These are phyloP conservation scores for Candida ascalaphidarum DNA, from an alignment of 805 yeast genomes.

Conservation along the genomic window DNA sequence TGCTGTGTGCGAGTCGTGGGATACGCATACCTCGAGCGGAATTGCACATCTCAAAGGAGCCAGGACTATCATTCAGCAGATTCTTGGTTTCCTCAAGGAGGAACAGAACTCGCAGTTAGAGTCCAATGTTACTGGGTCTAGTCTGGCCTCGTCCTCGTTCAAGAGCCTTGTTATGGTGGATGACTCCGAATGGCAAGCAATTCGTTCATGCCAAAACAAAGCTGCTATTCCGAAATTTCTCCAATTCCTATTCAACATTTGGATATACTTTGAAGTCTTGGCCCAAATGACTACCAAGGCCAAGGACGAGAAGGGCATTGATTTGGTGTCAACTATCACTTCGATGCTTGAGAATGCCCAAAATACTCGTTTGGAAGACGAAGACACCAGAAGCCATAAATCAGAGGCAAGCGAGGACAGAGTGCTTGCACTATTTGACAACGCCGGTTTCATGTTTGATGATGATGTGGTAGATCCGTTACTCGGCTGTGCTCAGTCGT, in stretches of 20 bases:
- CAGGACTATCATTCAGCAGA: slow-evolving; percentile 46
- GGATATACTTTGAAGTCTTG: slow-evolving; percentile 61
- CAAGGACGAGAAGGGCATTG: slow-evolving; percentile 35
- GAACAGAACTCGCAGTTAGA: slow-evolving; percentile 8
- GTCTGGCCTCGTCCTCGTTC: no score
- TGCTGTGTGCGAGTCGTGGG: slow-evolving; percentile 65
- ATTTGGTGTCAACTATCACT: slow-evolving; percentile 33
- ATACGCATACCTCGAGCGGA: slow-evolving; percentile 57
- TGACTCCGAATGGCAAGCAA: slow-evolving; percentile 21
- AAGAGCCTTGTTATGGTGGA: slow-evolving; percentile 21
- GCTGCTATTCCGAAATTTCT: slow-evolving; percentile 31
- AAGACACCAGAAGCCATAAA: slow-evolving; percentile 4
- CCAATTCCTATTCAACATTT: slow-evolving; percentile 51
- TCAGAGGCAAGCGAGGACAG: slow-evolving; percentile 23
- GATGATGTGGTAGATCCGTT: slow-evolving; percentile 50
- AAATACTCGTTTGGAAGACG: slow-evolving; percentile 6
- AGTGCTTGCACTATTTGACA: no score
- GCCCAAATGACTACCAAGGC: slow-evolving; percentile 55
- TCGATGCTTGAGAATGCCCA: slow-evolving; percentile 16
- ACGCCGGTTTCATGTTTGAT: no score
- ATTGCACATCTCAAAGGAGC: slow-evolving; percentile 66
- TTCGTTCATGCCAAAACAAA: slow-evolving; percentile 1
- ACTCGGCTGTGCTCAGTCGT: slow-evolving; percentile 57
- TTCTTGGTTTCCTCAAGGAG: slow-evolving; percentile 21
- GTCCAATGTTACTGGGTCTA: slow-evolving; percentile 4